Conservation (phyloP, 2,329 filamentous ascomycete genomes). For the Tolypocladium paradoxum region DNA sequence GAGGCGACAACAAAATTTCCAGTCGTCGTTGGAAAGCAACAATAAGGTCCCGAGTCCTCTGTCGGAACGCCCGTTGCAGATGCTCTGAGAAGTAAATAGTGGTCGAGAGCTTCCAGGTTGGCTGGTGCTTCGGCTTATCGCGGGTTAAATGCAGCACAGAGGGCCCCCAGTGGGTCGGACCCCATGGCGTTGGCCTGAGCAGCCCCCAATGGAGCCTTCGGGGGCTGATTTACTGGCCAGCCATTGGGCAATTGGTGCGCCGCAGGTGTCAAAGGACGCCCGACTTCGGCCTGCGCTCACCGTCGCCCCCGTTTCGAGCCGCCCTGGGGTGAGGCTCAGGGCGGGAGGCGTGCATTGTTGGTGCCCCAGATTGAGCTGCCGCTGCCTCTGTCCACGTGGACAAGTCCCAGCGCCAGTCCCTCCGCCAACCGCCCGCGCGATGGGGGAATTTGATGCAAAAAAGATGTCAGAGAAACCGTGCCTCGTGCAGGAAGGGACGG, state of each 20-base stretch:
- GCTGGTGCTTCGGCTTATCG: slow-evolving; percentile 1
- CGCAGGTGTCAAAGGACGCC: neutral
- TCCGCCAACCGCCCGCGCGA: neutral
- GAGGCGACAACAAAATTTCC: neutral
- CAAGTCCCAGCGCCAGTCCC: no score
- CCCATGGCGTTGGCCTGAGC: slow-evolving; percentile 1
- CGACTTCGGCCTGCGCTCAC: neutral
- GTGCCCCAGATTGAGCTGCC: neutral
- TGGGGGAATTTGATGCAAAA: neutral
- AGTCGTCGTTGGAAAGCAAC: neutral
- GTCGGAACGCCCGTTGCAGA: neutral
- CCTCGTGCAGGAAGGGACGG: no score
- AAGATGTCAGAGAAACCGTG: neutral
- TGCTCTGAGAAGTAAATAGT: neutral
- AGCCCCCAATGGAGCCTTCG: neutral
- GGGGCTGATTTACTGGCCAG: neutral
- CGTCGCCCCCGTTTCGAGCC: neutral
- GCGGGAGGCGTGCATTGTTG: neutral
- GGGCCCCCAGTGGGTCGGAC: neutral
- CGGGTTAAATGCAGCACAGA: slow-evolving; percentile 1
- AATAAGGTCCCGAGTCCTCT: neutral
- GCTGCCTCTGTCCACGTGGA: no score
- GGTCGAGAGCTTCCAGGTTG: neutral
- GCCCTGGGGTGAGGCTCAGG: neutral
- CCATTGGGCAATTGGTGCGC: slow-evolving; percentile 2